phyloP scores from a whole-genome alignment of 257 asterid genomes.

The Solanum lycopersicoides region DNA sequence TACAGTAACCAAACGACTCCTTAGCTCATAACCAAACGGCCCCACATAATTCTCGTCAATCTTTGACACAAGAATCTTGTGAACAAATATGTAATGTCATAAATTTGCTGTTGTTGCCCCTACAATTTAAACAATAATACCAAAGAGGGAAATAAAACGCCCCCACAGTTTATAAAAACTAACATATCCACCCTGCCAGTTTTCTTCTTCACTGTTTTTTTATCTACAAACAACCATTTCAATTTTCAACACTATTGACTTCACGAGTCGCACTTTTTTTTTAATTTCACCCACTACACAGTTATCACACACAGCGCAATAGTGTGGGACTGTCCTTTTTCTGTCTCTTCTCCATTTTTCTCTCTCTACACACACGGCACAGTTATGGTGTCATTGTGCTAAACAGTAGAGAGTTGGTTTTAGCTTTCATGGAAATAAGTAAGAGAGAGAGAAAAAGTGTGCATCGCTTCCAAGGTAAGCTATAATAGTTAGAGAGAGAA shows the following conservation, averaged over 20 bases:
- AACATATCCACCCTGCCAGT: not conserved
- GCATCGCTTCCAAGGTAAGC: constrained; percentile 74
- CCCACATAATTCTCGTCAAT: not conserved
- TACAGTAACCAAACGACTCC: too few relatives aligned
- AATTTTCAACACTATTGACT: not conserved
- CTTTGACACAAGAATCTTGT: not conserved
- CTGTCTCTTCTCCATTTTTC: not conserved
- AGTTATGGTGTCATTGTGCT: not conserved
- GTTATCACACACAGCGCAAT: not conserved
- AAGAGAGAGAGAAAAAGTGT: not conserved
- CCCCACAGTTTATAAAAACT: not conserved
- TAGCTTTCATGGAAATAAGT: not conserved
- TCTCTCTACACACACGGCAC: not conserved
- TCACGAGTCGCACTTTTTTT: not conserved
- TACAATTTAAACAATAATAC: not conserved
- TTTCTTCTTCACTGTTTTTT: not conserved
- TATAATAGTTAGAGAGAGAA: constrained; percentile 5
- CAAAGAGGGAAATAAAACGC: not conserved
- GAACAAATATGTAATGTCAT: not conserved
- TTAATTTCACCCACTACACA: not conserved
- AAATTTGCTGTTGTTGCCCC: not conserved
- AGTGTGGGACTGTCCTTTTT: not conserved
- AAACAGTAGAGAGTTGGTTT: not conserved
- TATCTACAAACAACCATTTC: too few relatives aligned
- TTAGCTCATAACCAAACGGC: not conserved